Conservation (phyloP, 1,284 basidiomycete genomes). For the Cryptococcus wingfieldii region DNA sequence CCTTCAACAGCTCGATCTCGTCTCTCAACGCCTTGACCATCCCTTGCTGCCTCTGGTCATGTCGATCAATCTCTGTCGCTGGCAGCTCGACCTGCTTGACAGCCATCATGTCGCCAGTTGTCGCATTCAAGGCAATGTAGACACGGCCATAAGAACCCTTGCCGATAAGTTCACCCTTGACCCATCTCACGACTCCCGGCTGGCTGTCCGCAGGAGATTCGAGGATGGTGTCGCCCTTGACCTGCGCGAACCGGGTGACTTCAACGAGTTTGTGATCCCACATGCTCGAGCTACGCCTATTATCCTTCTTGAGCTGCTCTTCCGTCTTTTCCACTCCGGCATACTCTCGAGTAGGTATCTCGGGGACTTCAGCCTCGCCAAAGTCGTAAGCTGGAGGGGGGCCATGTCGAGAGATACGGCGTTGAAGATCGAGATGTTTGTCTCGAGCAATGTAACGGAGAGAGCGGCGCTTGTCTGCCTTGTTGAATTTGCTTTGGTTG, state of each 20-base stretch:
- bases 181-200: slow-evolving; percentile 87
- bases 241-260: slow-evolving; percentile 58
- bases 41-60: slow-evolving; percentile 75
- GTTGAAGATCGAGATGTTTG: slow-evolving; percentile 45
- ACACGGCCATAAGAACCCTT: slow-evolving; percentile 95
- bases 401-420: slow-evolving; percentile 53
- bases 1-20: slow-evolving; percentile 93
- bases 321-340: slow-evolving; percentile 48
- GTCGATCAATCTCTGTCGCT: slow-evolving; percentile 80
- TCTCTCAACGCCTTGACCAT: slow-evolving; percentile 88
- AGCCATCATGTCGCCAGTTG: slow-evolving; percentile 97
- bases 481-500: slow-evolving; percentile 27
- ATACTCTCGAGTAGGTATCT: not conserved
- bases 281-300: slow-evolving; percentile 63
- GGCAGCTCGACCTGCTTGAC: slow-evolving; percentile 99
- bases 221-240: slow-evolving; percentile 49
- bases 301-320: slow-evolving; percentile 48
- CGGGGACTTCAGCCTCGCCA: not conserved
- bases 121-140: slow-evolving; percentile 94
- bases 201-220: slow-evolving; percentile 28
- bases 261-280: slow-evolving; percentile 94
- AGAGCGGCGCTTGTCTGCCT: slow-evolving; percentile 60
- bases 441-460: slow-evolving; percentile 79
- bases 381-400: slow-evolving; percentile 33
- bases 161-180: slow-evolving; percentile 94